Conservation (phyloP, 1,284 basidiomycete species). For the Cryptococcus maquisensis region DNA sequence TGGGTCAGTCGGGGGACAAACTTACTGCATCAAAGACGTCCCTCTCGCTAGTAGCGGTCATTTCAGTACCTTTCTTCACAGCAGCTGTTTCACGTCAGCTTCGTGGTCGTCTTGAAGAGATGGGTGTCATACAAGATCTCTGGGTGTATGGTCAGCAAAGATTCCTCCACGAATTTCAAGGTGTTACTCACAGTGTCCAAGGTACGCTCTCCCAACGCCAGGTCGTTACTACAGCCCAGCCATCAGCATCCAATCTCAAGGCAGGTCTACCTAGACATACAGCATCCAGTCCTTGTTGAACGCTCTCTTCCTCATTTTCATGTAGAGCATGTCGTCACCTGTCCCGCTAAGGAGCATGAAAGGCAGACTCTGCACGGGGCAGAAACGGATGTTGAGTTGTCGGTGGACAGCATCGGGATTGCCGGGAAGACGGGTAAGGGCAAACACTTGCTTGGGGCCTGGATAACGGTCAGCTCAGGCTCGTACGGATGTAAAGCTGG, state of each 20-base stretch:
- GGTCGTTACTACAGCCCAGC: not conserved
- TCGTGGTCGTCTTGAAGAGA: too few species aligned
- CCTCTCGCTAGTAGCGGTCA: slow-evolving; percentile 26
- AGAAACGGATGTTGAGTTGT: slow-evolving; percentile 36
- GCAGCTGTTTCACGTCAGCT: slow-evolving; percentile 11
- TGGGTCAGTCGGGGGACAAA: not conserved
- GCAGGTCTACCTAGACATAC: slow-evolving; percentile 39
- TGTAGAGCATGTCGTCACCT: slow-evolving; percentile 37
- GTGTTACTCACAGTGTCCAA: not conserved
- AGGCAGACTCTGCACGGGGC: slow-evolving; percentile 23
- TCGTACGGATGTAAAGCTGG: too few species aligned
- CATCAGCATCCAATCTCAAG: slow-evolving; percentile 13
- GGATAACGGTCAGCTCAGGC: too few species aligned
- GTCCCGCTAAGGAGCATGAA: slow-evolving; percentile 39
- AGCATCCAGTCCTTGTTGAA: slow-evolving; percentile 25
- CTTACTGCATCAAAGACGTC: slow-evolving; percentile 37
- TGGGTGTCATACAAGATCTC: too few species aligned
- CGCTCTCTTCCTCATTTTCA: slow-evolving; percentile 26
- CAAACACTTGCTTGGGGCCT: slow-evolving; percentile 26
- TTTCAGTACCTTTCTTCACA: slow-evolving; percentile 23
- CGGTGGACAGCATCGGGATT: slow-evolving; percentile 15
- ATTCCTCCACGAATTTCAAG: too few species aligned
- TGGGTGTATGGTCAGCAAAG: too few species aligned
- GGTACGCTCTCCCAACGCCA: not conserved
- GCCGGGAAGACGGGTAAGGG: slow-evolving; percentile 23